These are phyloP conservation scores for Plectosphaerella plurivora DNA, from an alignment of 2,329 filamentous ascomycete genomes.

Conservation along the genomic window DNA sequence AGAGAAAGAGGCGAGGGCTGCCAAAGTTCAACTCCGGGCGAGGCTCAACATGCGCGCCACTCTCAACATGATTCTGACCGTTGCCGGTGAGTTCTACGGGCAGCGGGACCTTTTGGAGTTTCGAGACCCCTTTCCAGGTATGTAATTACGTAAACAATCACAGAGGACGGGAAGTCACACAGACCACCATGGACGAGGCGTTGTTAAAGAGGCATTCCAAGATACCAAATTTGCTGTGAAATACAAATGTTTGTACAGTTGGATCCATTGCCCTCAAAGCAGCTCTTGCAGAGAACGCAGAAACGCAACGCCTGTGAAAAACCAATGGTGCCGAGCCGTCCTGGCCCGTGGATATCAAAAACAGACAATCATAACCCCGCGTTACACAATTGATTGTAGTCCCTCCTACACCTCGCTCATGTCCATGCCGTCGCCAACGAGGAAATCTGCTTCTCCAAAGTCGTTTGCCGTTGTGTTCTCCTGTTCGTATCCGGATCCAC, in stretches of 20 bases:
- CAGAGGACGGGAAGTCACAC: background rate
- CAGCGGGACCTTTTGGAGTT: constrained; percentile 81
- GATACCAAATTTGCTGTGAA: background rate
- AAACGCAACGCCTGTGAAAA: background rate
- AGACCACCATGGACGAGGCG: background rate
- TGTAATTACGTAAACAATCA: constrained; percentile 19
- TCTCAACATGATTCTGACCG: constrained; percentile 85
- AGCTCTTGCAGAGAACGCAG: constrained; percentile 15
- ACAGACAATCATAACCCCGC: constrained; percentile 3
- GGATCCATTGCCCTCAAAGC: constrained; percentile 11
- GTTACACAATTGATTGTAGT: background rate
- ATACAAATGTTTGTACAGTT: background rate
- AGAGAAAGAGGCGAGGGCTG: constrained; percentile 8
- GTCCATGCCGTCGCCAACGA: constrained; percentile 42
- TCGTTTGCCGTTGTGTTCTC: constrained; percentile 48
- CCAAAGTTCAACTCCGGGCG: constrained; percentile 23
- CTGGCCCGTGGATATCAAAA: background rate
- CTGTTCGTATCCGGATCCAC: constrained; percentile 25
- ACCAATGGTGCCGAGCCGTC: background rate
- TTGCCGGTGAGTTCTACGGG: constrained; percentile 84
- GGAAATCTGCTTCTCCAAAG: constrained; percentile 67
- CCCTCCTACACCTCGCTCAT: constrained; percentile 28
- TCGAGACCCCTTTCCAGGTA: constrained; percentile 55
- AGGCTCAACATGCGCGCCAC: constrained; percentile 60
- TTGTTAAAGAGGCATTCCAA: background rate